These are phyloP conservation scores for Dicorynia guianensis DNA, from an alignment of 306 rosid genomes.

Conservation along the genomic window DNA sequence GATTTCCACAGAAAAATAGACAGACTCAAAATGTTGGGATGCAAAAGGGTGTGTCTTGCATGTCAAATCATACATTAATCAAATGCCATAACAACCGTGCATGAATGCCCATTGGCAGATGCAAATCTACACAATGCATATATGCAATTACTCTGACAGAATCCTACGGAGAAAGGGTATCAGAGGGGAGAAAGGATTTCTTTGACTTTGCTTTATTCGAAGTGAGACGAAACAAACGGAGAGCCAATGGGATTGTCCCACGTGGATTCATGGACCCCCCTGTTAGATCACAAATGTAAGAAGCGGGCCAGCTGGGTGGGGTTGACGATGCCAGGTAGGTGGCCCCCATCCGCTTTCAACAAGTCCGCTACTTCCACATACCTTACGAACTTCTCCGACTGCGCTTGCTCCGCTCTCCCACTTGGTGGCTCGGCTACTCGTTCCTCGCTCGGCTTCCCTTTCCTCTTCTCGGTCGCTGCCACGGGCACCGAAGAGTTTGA, in stretches of 20 bases:
- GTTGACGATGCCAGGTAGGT: conserved; percentile 59
- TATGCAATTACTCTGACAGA: not conserved
- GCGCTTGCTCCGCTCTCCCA: conserved; percentile 11
- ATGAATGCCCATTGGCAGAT: not conserved
- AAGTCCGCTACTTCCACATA: conserved; percentile 63
- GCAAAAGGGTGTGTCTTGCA: not conserved
- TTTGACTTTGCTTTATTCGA: not conserved
- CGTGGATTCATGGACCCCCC: not conserved
- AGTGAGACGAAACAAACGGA: not conserved
- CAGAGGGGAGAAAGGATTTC: not conserved
- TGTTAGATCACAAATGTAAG: conserved; percentile 49
- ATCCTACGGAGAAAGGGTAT: not conserved
- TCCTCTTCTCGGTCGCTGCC: not conserved
- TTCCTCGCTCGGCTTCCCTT: conserved; percentile 2
- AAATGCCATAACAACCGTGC: not conserved
- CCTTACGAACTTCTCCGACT: conserved; percentile 38
- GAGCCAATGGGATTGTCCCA: conserved; percentile 28
- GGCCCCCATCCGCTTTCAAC: conserved; percentile 59
- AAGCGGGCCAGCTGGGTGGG: conserved; percentile 73
- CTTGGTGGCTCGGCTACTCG: conserved; percentile 14
- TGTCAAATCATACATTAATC: not conserved
- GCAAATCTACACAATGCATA: not conserved
- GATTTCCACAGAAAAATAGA: not conserved
- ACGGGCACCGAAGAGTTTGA: not conserved
- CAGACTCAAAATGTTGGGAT: not conserved